Evolutionary conservation across 805 yeast genomes (phyloP).

Genomic region (Wickerhamomyces subpelliculosus): DNA sequence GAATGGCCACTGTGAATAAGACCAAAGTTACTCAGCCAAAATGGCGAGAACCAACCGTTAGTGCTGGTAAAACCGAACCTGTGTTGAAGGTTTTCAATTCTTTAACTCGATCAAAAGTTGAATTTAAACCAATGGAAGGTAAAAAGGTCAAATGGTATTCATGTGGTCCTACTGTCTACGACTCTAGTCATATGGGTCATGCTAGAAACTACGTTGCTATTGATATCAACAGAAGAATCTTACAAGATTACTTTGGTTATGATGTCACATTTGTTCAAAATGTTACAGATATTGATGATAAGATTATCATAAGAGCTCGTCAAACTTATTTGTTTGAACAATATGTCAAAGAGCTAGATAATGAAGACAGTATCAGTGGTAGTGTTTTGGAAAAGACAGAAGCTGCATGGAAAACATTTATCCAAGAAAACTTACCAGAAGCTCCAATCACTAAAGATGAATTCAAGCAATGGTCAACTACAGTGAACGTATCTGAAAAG

Average conservation of each 20-base stretch:
- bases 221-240: constrained; percentile 84
- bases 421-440: constrained; percentile 48
- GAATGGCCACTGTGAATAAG: constrained; percentile 20
- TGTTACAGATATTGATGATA: constrained; percentile 98
- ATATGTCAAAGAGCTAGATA: constrained; percentile 31
- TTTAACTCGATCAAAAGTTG: constrained; percentile 73
- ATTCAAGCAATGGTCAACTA: constrained; percentile 44
- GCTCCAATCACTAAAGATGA: constrained; percentile 26
- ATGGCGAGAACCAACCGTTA: constrained; percentile 49
- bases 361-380: constrained; percentile 17
- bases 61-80: too few relatives aligned
- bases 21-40: constrained; percentile 40
- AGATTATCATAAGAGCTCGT: constrained; percentile 90
- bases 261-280: constrained; percentile 86
- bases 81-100: constrained; percentile 71
- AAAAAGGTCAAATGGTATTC: constrained; percentile 86
- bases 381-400: constrained; percentile 34
- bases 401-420: constrained; percentile 41
- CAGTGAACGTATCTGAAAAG: constrained; percentile 43
- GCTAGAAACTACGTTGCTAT: constrained; percentile 95
- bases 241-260: constrained; percentile 89
- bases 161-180: constrained; percentile 98
- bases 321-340: constrained; percentile 75
- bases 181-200: constrained; percentile 96
- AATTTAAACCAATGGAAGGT: constrained; percentile 61